phyloP scores from a whole-genome alignment of 352 stramenopile species.

The Phytopythium chamaehyphon region DNA sequence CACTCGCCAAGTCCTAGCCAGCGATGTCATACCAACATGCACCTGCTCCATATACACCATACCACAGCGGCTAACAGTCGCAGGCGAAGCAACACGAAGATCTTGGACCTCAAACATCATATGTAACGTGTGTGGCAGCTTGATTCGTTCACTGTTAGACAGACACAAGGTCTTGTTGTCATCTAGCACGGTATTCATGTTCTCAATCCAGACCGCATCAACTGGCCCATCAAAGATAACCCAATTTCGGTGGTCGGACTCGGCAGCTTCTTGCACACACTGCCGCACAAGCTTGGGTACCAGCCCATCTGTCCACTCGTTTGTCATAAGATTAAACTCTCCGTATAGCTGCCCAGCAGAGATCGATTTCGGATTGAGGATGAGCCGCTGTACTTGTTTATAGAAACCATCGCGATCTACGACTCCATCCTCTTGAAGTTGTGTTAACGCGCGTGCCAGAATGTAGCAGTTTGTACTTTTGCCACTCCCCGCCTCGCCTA shows the following conservation, averaged over 20 bases:
- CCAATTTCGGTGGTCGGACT: constrained; percentile 87
- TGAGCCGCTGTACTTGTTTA: constrained; percentile 82
- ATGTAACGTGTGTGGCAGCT: constrained; percentile 79
- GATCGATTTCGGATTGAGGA: constrained; percentile 95
- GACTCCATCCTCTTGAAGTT: constrained; percentile 75
- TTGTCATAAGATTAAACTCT: constrained; percentile 93
- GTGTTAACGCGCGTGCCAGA: constrained; percentile 64
- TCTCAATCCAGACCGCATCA: constrained; percentile 92
- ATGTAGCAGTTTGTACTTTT: constrained; percentile 87
- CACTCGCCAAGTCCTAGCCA: constrained; percentile 73
- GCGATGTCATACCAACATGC: constrained; percentile 69
- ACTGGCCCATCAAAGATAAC: constrained; percentile 90
- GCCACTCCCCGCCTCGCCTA: constrained; percentile 87
- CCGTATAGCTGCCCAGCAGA: constrained; percentile 94
- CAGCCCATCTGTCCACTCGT: constrained; percentile 93
- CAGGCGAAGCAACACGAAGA: constrained; percentile 82
- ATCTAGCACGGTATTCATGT: constrained; percentile 90
- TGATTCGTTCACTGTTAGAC: constrained; percentile 87
- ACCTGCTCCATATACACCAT: constrained; percentile 94
- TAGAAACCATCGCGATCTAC: constrained; percentile 85
- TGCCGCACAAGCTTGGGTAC: constrained; percentile 92
- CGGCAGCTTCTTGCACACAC: constrained; percentile 71
- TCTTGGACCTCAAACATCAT: constrained; percentile 95
- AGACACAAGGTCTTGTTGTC: constrained; percentile 88
- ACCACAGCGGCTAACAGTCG: constrained; percentile 86